phyloP scores from a whole-genome alignment of 208 protist genomes.

The Balamuthia mandrillaris region DNA sequence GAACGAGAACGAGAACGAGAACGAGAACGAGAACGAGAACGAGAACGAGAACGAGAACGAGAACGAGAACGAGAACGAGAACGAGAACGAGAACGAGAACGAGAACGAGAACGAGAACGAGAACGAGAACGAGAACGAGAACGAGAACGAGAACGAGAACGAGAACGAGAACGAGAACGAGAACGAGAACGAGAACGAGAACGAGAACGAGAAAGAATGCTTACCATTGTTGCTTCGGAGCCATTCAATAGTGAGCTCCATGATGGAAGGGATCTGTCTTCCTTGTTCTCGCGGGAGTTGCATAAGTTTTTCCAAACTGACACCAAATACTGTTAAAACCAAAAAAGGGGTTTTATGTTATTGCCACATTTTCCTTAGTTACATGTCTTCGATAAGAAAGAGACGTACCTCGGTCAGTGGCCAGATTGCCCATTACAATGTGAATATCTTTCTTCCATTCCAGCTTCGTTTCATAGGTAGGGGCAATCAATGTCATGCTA shows the following conservation, averaged over 20 bases:
- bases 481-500: background rate
- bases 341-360: background rate
- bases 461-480: background rate
- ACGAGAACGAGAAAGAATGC: too few relatives aligned
- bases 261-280: background rate
- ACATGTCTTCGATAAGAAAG: background rate
- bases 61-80: too few relatives aligned
- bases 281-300: background rate
- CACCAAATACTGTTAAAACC: background rate
- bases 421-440: background rate
- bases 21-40: too few relatives aligned
- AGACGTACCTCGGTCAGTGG: background rate
- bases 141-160: too few relatives aligned
- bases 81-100: too few relatives aligned
- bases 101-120: too few relatives aligned
- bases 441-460: slow-evolving; percentile 2
- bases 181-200: too few relatives aligned
- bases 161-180: too few relatives aligned
- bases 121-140: too few relatives aligned
- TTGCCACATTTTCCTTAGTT: background rate
- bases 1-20: too few relatives aligned
- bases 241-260: background rate
- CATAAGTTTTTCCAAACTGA: background rate
- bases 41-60: too few relatives aligned
- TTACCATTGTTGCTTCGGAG: background rate